These are phyloP conservation scores for Salicornia ramosissima DNA, from an alignment of 148 eudicot genomes.

Conservation along the genomic window DNA sequence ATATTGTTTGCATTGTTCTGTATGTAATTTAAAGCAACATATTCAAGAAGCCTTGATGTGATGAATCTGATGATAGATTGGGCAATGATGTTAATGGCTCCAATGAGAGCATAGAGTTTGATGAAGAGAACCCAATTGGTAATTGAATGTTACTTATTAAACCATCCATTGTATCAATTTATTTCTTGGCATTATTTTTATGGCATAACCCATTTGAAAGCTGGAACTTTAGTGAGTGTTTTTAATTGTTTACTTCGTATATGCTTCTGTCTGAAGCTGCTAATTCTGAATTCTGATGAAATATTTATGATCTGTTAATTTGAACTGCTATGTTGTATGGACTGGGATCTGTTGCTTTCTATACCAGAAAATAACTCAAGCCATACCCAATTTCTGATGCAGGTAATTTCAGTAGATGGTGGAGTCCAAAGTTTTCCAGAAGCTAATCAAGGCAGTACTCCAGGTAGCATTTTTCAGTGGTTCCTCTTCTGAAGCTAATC, in stretches of 20 bases:
- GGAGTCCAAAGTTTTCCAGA: conserved; percentile 22
- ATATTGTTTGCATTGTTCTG: neutral
- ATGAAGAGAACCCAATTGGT: neutral
- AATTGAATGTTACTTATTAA: too few species aligned
- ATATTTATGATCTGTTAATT: neutral
- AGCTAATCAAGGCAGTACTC: conserved; percentile 4
- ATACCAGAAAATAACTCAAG: neutral
- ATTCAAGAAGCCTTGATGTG: neutral
- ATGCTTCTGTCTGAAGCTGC: neutral
- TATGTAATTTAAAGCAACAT: neutral
- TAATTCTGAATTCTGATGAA: neutral
- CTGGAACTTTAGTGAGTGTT: neutral
- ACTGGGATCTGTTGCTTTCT: neutral
- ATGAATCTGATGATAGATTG: neutral
- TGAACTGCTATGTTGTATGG: neutral
- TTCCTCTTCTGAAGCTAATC: conserved; percentile 2
- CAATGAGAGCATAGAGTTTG: neutral
- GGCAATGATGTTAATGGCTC: neutral
- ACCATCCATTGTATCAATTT: neutral
- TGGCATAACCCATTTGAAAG: neutral
- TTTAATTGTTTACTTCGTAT: too few species aligned
- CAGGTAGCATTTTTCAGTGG: conserved; percentile 15
- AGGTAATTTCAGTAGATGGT: conserved; percentile 29
- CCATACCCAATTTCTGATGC: conserved; percentile 1
- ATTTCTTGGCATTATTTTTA: neutral